Evolutionary conservation across 345 rosid species (phyloP).

Genomic region (Ailanthus altissimus): DNA sequence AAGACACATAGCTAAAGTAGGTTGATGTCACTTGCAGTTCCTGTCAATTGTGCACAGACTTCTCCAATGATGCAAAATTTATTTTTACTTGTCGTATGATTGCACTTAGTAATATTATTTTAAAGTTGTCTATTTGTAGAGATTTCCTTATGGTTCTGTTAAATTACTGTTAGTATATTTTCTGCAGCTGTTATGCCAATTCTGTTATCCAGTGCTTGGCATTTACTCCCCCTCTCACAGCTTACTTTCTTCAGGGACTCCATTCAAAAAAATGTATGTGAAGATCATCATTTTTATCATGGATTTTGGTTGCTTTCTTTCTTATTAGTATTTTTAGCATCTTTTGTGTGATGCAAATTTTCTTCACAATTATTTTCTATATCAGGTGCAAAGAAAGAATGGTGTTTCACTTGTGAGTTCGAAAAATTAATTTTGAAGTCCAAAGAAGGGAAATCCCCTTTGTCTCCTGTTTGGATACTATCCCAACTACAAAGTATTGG

Average conservation of each 20-base stretch:
- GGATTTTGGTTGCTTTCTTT: slow-evolving; percentile 18
- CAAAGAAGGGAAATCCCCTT: slow-evolving; percentile 64
- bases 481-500: slow-evolving; percentile 70
- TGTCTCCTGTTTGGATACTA: slow-evolving; percentile 70
- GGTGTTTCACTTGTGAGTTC: slow-evolving; percentile 94
- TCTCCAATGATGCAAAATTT: background rate
- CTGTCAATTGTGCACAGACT: background rate
- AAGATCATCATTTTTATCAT: slow-evolving; percentile 23
- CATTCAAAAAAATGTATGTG: slow-evolving; percentile 86
- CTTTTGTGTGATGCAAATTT: slow-evolving; percentile 16
- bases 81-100: background rate
- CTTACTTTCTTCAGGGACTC: slow-evolving; percentile 80
- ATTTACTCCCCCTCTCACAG: slow-evolving; percentile 87
- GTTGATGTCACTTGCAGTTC: background rate
- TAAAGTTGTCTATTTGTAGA: background rate
- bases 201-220: slow-evolving; percentile 89
- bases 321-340: slow-evolving; percentile 10
- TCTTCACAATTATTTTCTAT: slow-evolving; percentile 20
- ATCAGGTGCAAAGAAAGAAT: slow-evolving; percentile 69
- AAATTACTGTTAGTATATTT: slow-evolving; percentile 16
- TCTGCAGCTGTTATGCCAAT: slow-evolving; percentile 95
- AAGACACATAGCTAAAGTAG: background rate
- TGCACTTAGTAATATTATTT: background rate
- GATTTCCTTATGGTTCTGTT: background rate
- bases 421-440: slow-evolving; percentile 74